Conservation (phyloP, 192 early-diverging fungal genomes). For the Bifiguratus adelaidae region DNA sequence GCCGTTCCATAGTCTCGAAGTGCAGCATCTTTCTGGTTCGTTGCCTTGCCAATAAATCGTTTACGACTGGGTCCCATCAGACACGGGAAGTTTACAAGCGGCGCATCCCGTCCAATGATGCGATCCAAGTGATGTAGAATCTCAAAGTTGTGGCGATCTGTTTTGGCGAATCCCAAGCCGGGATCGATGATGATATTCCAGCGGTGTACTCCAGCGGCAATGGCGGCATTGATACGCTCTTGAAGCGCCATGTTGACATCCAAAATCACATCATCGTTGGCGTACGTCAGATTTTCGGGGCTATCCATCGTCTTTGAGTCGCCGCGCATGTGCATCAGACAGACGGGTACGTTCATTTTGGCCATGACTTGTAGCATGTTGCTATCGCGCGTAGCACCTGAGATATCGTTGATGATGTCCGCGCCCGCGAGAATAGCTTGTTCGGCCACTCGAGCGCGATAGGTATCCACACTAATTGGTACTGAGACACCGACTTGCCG, state of each 20-base stretch:
- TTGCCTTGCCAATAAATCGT: constrained; percentile 78
- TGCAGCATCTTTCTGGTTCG: constrained; percentile 50
- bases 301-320: constrained; percentile 78
- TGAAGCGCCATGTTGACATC: constrained; percentile 64
- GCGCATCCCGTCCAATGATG: constrained; percentile 33
- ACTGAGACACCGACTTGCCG: constrained; percentile 44
- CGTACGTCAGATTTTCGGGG: constrained; percentile 65
- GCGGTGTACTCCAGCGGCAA: constrained; percentile 71
- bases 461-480: constrained; percentile 94
- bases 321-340: constrained; percentile 99
- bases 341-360: constrained; percentile 66
- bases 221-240: constrained; percentile 51
- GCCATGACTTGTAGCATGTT: constrained; percentile 75
- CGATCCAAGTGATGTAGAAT: constrained; percentile 64
- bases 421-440: constrained; percentile 86
- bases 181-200: constrained; percentile 99
- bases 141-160: constrained; percentile 75
- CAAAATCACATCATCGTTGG: constrained; percentile 53
- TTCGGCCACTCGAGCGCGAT: constrained; percentile 71
- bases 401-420: constrained; percentile 91
- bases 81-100: constrained; percentile 63
- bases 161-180: constrained; percentile 96
- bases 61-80: constrained; percentile 91
- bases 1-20: constrained; percentile 83
- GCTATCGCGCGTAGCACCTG: constrained; percentile 72